A percentile compares a stretch with the other conserved stretches of the same genome.
Evolutionary conservation across 164 flowering plant genomes (phyloP).

Genomic region (Umbilicus rupestris): DNA sequence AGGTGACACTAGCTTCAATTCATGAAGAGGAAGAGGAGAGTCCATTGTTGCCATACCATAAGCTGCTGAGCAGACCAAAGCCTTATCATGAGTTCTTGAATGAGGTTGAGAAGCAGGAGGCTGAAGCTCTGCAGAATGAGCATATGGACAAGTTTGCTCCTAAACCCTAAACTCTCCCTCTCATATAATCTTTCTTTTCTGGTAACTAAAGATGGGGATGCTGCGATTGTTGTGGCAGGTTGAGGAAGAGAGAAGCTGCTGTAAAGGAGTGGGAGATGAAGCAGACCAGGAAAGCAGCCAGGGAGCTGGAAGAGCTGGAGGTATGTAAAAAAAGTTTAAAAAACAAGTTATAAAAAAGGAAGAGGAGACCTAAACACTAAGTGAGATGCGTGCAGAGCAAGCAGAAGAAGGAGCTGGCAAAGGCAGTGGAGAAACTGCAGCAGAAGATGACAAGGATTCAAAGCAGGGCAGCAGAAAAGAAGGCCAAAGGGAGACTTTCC

Average conservation of each 20-base stretch:
- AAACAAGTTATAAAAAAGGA: too few species aligned
- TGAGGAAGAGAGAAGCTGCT: slow-evolving; percentile 18
- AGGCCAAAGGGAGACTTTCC: slow-evolving; percentile 10
- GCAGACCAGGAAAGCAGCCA: slow-evolving; percentile 13
- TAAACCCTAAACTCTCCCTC: too few species aligned
- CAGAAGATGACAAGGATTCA: slow-evolving; percentile 9
- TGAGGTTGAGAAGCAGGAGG: slow-evolving; percentile 18
- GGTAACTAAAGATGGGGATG: too few species aligned
- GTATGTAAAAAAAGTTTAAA: slow-evolving; percentile 13
- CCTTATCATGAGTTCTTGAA: slow-evolving; percentile 19
- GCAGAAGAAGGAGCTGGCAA: slow-evolving; percentile 14
- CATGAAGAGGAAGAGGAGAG: slow-evolving; percentile 10
- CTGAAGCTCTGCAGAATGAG: slow-evolving; percentile 11
- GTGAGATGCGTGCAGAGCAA: slow-evolving; percentile 12
- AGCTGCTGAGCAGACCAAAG: slow-evolving; percentile 15
- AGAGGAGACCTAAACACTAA: too few species aligned
- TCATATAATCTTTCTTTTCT: too few species aligned
- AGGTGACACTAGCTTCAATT: background rate
- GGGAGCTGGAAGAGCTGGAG: slow-evolving; percentile 18
- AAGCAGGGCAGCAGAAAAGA: slow-evolving; percentile 17
- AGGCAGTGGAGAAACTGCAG: slow-evolving; percentile 12
- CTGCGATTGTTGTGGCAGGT: slow-evolving; percentile 12
- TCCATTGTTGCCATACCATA: slow-evolving; percentile 6
- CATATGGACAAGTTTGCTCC: slow-evolving; percentile 16
- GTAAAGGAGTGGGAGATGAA: slow-evolving; percentile 19